phyloP scores from a whole-genome alignment of 1,284 basidiomycete species.

The Papiliotrema flavescens region DNA sequence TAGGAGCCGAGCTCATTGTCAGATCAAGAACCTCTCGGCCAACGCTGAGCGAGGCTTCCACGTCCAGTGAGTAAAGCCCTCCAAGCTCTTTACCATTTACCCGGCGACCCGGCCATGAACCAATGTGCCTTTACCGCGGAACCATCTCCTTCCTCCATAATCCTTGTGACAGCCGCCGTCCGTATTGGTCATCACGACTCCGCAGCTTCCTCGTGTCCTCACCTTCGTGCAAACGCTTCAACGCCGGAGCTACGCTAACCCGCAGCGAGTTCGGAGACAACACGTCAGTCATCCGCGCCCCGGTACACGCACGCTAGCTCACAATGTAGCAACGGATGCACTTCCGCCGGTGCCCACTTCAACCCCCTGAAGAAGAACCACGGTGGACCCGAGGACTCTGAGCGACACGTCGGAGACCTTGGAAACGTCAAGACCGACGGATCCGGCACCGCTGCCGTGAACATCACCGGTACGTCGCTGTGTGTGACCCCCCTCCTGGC shows the following conservation, averaged over 20 bases:
- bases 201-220: too few species aligned
- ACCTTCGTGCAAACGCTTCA: neutral
- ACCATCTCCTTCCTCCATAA: too few species aligned
- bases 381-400: slow-evolving; percentile 58
- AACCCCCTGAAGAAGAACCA: slow-evolving; percentile 67
- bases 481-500: neutral
- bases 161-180: too few species aligned
- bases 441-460: slow-evolving; percentile 59
- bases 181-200: too few species aligned
- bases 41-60: slow-evolving; percentile 68
- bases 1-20: neutral
- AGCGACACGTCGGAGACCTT: slow-evolving; percentile 72
- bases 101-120: neutral
- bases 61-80: slow-evolving; percentile 58
- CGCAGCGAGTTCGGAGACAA: slow-evolving; percentile 65
- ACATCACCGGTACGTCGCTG: slow-evolving; percentile 48
- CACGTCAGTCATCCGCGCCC: slow-evolving; percentile 30
- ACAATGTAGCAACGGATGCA: slow-evolving; percentile 56
- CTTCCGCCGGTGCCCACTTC: slow-evolving; percentile 69
- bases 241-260: slow-evolving; percentile 4
- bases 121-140: too few species aligned
- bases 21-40: slow-evolving; percentile 60
- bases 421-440: slow-evolving; percentile 61
- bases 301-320: neutral
- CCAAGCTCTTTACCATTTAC: neutral